phyloP scores from a whole-genome alignment of 768 basidiomycete genomes.

The Russula ochroleuca region DNA sequence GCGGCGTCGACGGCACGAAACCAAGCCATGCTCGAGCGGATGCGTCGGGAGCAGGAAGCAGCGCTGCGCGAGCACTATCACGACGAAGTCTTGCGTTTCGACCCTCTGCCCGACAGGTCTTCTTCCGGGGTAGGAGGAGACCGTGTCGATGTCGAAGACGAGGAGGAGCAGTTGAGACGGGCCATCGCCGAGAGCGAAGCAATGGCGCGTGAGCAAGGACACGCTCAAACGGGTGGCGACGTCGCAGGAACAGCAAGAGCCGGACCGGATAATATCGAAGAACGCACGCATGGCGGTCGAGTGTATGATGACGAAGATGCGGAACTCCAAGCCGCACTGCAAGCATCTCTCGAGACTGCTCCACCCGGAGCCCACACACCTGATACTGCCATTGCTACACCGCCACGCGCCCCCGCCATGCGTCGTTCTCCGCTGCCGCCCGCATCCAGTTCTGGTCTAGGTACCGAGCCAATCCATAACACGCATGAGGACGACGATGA shows the following conservation, averaged over 20 bases:
- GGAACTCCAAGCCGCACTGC: constrained; percentile 82
- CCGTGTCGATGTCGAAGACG: constrained; percentile 47
- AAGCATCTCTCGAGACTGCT: constrained; percentile 68
- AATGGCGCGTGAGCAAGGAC: constrained; percentile 37
- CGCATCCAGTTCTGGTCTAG: constrained; percentile 2
- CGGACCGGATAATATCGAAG: neutral
- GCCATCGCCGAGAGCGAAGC: constrained; percentile 61
- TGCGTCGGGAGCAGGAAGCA: constrained; percentile 59
- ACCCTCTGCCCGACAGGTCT: neutral
- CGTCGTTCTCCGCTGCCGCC: constrained; percentile 13
- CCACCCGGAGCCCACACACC: constrained; percentile 48
- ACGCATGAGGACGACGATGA: neutral
- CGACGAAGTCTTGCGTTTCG: constrained; percentile 36
- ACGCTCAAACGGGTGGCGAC: constrained; percentile 22
- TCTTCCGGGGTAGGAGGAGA: constrained; percentile 22
- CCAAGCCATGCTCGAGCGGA: constrained; percentile 28
- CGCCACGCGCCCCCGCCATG: constrained; percentile 24
- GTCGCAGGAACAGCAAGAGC: constrained; percentile 27
- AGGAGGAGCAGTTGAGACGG: constrained; percentile 50
- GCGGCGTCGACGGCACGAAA: constrained; percentile 27
- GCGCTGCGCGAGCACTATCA: constrained; percentile 44
- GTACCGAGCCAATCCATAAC: neutral
- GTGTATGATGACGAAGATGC: constrained; percentile 86
- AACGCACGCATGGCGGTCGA: constrained; percentile 32
- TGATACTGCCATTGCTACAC: constrained; percentile 9